These are phyloP conservation scores for Paxillus rubicundulus DNA, from an alignment of 768 basidiomycete species.

Conservation along the genomic window DNA sequence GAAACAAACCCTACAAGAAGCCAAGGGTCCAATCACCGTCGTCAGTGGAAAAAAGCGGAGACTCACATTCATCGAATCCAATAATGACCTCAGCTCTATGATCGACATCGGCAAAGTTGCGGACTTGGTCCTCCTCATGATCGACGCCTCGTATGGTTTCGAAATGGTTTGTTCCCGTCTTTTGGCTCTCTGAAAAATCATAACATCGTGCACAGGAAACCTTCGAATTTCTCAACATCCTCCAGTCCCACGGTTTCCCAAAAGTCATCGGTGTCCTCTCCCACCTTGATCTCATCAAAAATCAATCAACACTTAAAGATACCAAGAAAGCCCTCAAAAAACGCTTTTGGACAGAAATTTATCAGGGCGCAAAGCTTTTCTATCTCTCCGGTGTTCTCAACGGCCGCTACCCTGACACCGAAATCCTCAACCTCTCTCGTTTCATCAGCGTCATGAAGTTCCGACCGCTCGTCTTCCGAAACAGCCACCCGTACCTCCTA, in stretches of 20 bases:
- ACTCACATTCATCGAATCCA: conserved; percentile 96
- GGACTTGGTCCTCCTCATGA: conserved; percentile 94
- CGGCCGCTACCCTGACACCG: conserved; percentile 94
- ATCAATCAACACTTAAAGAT: conserved; percentile 75
- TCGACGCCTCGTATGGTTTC: conserved; percentile 96
- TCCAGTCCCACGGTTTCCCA: conserved; percentile 96
- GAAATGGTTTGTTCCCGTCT: conserved; percentile 77
- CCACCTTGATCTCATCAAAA: conserved; percentile 97
- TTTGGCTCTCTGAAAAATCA: not conserved
- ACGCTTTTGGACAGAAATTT: conserved; percentile 99
- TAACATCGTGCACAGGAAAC: conserved; percentile 68
- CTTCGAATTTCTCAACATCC: conserved; percentile 96
- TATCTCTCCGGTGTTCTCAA: conserved; percentile 96
- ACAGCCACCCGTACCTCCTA: conserved; percentile 91
- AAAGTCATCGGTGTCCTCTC: conserved; percentile 97
- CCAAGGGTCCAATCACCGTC: conserved; percentile 92
- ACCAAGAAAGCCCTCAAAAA: conserved; percentile 96
- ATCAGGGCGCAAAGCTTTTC: conserved; percentile 97
- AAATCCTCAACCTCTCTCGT: conserved; percentile 92
- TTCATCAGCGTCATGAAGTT: conserved; percentile 99
- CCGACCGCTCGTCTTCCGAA: conserved; percentile 93
- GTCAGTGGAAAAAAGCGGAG: conserved; percentile 90
- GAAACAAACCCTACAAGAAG: conserved; percentile 87
- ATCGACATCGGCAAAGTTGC: conserved; percentile 97
- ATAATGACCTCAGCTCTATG: conserved; percentile 97